Conservation (phyloP, 1,284 basidiomycete species). For the Leccinum pachyderme region DNA sequence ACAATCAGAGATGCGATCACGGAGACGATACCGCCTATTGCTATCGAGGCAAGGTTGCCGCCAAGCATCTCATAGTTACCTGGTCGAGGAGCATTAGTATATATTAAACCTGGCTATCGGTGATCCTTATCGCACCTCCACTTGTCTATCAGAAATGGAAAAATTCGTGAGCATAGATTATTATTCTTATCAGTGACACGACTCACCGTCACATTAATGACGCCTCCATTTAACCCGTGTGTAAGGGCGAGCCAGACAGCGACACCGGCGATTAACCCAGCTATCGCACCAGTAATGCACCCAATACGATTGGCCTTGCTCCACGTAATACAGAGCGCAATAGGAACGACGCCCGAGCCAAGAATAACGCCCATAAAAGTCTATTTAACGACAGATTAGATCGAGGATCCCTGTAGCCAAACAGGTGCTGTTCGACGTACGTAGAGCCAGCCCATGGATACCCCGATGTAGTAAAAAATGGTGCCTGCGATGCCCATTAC, state of each 20-base stretch:
- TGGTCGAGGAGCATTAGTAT: constrained; percentile 23
- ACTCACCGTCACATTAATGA: constrained; percentile 68
- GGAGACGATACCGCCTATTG: constrained; percentile 77
- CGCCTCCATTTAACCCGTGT: constrained; percentile 61
- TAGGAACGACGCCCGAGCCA: constrained; percentile 83
- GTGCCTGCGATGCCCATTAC: constrained; percentile 81
- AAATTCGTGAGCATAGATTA: neutral
- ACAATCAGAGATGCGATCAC: constrained; percentile 52
- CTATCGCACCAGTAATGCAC: constrained; percentile 68
- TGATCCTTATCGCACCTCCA: constrained; percentile 38
- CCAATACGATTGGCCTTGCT: constrained; percentile 81
- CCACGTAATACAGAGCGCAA: constrained; percentile 83
- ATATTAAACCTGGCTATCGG: neutral
- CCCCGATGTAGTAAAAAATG: constrained; percentile 87
- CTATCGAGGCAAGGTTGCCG: constrained; percentile 86
- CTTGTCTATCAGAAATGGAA: constrained; percentile 40
- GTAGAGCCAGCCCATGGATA: constrained; percentile 88
- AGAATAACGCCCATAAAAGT: constrained; percentile 84
- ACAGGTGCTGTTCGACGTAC: constrained; percentile 45
- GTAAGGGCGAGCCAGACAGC: constrained; percentile 87
- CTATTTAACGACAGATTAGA: constrained; percentile 32
- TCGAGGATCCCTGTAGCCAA: neutral
- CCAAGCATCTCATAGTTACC: constrained; percentile 84
- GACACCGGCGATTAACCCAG: constrained; percentile 72
- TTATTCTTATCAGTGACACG: neutral